Evolutionary conservation across 441 rosid genomes (phyloP), one percentile per base, ranked within the genome.

Genomic region (Metrosideros polymorpha): DNA sequence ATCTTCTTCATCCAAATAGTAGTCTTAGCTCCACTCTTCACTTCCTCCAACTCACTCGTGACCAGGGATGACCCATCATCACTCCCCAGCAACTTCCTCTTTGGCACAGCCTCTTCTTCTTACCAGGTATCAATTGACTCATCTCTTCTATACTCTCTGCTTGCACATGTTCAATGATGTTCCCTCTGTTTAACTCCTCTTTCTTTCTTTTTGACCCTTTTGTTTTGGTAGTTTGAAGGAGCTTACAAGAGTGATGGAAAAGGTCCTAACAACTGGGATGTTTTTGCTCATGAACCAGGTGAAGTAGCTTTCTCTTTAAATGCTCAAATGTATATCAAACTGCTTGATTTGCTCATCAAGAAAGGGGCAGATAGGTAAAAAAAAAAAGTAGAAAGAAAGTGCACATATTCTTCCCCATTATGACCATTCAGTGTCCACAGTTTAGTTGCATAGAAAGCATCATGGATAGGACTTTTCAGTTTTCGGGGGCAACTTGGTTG

Each of bases 41-140:
- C 53, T 42, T 43, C 53, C 63, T 85, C 61, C 25, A 27, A 30
- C 61, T 43, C 83, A 8, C 24, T 49, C 84, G 3, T 9, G 39
- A 29, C 56, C 55, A 50, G 45, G 43, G 84, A 82, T 19, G 66
- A 85, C 56, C 12, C 87, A 32, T 88, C 92, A 29, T 83, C 90
- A 27, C 92, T 95, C 85, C 93, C 95, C 6, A 61, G 84, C 42
- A 75, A 87, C 88, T 95, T 94, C 87, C 95, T 96, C 87, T 93
- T 94, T 86, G 97, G 98, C 86, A 92, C 96, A 50, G 95, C 97
- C 32, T 93, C 98, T 83, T 96, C 96, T 87, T 91, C 98, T 54
- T 93, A 94, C 86, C 96, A 96, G 96, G 96, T 95, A 85, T 83
- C 24, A n/a, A 39, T 17, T 52, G 43, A 39, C 61, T 42, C 14